Evolutionary conservation across 75 land plant species (phyloP).

Genomic region (Cupressus sempervirens): DNA sequence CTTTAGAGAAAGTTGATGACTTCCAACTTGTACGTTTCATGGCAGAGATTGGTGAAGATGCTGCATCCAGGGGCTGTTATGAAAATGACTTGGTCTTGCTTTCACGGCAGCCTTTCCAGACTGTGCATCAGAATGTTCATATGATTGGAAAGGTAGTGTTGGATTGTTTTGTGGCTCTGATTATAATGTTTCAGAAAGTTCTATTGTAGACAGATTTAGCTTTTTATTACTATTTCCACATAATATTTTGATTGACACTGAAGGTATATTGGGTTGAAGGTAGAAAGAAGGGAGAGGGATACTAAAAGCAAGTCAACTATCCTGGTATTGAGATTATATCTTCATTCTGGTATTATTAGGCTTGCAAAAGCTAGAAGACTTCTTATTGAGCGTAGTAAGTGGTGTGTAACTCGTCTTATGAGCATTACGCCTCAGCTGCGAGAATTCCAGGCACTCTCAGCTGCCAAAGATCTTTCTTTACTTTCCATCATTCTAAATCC

Average conservation of each 20-base stretch:
- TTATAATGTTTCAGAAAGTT: not conserved
- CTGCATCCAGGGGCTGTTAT: slow-evolving; percentile 31
- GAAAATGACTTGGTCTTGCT: slow-evolving; percentile 92
- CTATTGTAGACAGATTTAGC: not conserved
- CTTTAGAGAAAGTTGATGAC: slow-evolving; percentile 86
- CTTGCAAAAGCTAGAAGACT: slow-evolving; percentile 58
- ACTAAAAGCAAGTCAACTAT: slow-evolving; percentile 51
- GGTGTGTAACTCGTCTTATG: slow-evolving; percentile 76
- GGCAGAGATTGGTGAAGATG: slow-evolving; percentile 49
- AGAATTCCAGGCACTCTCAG: slow-evolving; percentile 94
- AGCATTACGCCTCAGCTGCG: slow-evolving; percentile 87
- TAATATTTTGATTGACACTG: slow-evolving; percentile 7
- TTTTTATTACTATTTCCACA: not conserved
- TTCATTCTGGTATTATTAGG: slow-evolving; percentile 53
- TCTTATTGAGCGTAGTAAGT: slow-evolving; percentile 76
- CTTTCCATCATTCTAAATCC: slow-evolving; percentile 68
- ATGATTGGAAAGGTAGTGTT: slow-evolving; percentile 78
- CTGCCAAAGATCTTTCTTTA: slow-evolving; percentile 59
- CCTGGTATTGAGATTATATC: slow-evolving; percentile 52
- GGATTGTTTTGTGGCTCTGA: not conserved
- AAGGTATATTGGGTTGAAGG: slow-evolving; percentile 34
- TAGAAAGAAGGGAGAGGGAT: slow-evolving; percentile 81
- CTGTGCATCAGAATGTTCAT: slow-evolving; percentile 52
- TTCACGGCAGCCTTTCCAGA: slow-evolving; percentile 56
- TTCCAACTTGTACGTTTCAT: slow-evolving; percentile 72